Base-by-base conservation (phyloP, 1,284 basidiomycete species). In the Ceratobasidium sp. region DNA sequence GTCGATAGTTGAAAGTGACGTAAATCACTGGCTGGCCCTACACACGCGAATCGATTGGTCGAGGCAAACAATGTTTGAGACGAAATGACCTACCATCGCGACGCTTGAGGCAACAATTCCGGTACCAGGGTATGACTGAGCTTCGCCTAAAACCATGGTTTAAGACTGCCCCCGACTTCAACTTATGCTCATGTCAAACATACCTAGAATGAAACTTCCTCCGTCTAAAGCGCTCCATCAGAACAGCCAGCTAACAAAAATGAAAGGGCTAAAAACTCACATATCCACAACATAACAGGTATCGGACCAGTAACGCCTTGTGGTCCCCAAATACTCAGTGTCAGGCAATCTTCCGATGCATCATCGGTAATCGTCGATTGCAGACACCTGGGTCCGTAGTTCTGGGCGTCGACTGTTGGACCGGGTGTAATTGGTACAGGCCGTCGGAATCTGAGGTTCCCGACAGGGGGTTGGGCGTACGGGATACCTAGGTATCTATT, bases 401-500 rank as follows among this genome's bases (percentile, higher is more conserved):
- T 71, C 29, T 71, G 41, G 3, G 65, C 66, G 27, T 48, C 54
- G 1, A 71, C 41, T 4, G 22, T 48, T 11, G 53, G 31, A 14
- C 48, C 53, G 9, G 53, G 27, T 14, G 53, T 79, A 36, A 83
- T 77, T 79, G 79, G 29, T 2, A 83, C 74, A 1, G 86, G 83
- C 6, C 82, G 80, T n/a, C 84, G 80, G 78, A 83, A 87, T 0
- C 86, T 82, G 5, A 79, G 80, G 27, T 64, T 24, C 24, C 75
- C 75, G 24, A 57, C 24, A 0, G 86, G 86, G 6, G 85, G 82
- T 75, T 86, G 82, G 4, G 85, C 85, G 75, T 85, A 87, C 2
- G 85, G 86, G 7, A 87, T 79, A 14, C 86, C 86, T 8, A 85
- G 81, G 78, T 88, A 92, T 0, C 88, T 5, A 11, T 41, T 41